Percentiles rank a stretch among this genome's conserved stretches.
Evolutionary conservation across 352 stramenopile genomes (phyloP).

Genomic region (Elongisporangium undulatum): DNA sequence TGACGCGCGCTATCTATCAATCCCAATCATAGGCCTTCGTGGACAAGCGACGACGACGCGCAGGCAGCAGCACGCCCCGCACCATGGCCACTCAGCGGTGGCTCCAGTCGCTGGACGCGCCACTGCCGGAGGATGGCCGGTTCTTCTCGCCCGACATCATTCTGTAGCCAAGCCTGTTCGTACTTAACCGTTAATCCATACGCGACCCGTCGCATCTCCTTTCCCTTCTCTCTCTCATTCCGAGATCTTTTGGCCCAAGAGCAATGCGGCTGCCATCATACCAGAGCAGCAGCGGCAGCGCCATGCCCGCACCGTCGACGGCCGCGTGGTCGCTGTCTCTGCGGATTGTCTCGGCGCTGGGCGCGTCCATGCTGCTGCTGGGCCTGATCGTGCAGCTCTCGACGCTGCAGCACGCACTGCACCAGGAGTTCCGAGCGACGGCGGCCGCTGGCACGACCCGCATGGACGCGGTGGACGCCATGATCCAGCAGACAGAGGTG

Average conservation of each 20-base stretch:
- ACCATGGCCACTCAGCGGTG: constrained; percentile 63
- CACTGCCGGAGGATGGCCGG: constrained; percentile 6
- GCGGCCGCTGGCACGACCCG: not conserved
- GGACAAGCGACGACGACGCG: constrained; percentile 50
- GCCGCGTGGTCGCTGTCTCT: constrained; percentile 12
- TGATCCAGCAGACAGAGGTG: not conserved
- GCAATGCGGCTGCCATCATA: not conserved
- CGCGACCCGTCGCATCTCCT: not conserved
- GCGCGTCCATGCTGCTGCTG: not conserved
- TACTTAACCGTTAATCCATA: constrained; percentile 3
- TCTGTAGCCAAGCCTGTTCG: constrained; percentile 4
- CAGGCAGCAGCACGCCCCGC: constrained; percentile 42
- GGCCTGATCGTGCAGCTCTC: not conserved
- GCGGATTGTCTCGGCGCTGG: constrained; percentile 11
- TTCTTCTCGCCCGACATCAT: constrained; percentile 10
- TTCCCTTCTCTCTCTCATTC: not conserved
- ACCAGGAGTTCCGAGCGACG: not conserved
- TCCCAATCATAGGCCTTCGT: constrained; percentile 57
- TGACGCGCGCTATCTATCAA: not conserved
- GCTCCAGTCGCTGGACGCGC: constrained; percentile 43
- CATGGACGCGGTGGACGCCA: not conserved
- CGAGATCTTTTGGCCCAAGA: not conserved
- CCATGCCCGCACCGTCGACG: constrained; percentile 19
- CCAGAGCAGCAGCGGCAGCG: not conserved
- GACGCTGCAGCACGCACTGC: not conserved